phyloP scores from a whole-genome alignment of 1,284 basidiomycete genomes.

The Boletus sp. region DNA sequence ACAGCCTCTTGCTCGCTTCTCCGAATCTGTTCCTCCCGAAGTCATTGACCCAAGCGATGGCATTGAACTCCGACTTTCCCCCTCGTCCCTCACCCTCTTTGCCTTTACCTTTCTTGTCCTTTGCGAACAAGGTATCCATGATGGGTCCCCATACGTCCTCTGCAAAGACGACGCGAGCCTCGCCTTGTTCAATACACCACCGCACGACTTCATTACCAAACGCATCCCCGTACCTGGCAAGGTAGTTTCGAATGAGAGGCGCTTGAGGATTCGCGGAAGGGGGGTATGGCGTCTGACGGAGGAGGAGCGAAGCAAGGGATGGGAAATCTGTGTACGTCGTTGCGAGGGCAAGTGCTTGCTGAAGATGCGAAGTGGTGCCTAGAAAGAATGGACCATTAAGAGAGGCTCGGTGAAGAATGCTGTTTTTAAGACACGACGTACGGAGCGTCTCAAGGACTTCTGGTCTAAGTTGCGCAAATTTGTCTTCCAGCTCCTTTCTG shows the following conservation, averaged over 20 bases:
- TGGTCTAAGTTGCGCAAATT: constrained; percentile 71
- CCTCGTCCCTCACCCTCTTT: constrained; percentile 26
- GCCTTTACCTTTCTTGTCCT: constrained; percentile 32
- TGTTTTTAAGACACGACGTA: constrained; percentile 41
- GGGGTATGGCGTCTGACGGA: constrained; percentile 66
- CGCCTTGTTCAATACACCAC: constrained; percentile 83
- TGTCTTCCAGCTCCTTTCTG: constrained; percentile 59
- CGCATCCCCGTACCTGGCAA: constrained; percentile 79
- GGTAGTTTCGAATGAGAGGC: constrained; percentile 68
- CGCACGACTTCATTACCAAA: constrained; percentile 90
- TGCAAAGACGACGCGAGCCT: constrained; percentile 38
- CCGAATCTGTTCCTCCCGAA: constrained; percentile 72
- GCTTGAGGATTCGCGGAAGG: constrained; percentile 64
- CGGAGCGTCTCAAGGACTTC: constrained; percentile 77
- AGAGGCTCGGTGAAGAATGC: background rate
- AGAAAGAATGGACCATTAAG: constrained; percentile 27
- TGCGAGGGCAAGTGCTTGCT: constrained; percentile 79
- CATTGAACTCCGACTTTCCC: constrained; percentile 38
- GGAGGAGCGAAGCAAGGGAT: constrained; percentile 81
- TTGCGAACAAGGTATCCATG: constrained; percentile 76
- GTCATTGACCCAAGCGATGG: constrained; percentile 91
- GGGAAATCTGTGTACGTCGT: constrained; percentile 86
- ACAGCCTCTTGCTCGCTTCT: constrained; percentile 66
- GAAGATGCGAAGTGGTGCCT: constrained; percentile 60
- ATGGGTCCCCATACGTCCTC: constrained; percentile 45